Base-by-base conservation (phyloP, 108 stramenopile genomes). In the Parmales sp. region DNA sequence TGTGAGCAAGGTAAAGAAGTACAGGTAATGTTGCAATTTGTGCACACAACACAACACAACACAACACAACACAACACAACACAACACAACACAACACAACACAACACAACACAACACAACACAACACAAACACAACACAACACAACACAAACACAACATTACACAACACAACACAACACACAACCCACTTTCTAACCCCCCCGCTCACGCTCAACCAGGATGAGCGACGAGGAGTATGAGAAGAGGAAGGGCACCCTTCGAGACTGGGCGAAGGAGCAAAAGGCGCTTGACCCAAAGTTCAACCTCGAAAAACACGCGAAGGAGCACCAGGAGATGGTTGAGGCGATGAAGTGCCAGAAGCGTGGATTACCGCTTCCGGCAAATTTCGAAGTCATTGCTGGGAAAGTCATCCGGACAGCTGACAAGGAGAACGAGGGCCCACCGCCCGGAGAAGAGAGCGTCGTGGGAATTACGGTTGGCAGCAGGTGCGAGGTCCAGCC, bases 201-300 rank as follows among this genome's bases (percentile, higher is more conserved):
- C n/a, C n/a, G n/a, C n/a, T n/a, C n/a, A n/a, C n/a, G n/a, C n/a
- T n/a, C n/a, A n/a, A n/a, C n/a, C n/a, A n/a, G 66, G 49, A 93
- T 98, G 90, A 72, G 76, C 25, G 98, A 98, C 8, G 95, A 95
- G 87, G 86, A 91, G 49, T 98, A 98, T 78, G 86, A 96, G 64
- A 79, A 80, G 48, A 88, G 94, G 1, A 78, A 85, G 73, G 90
- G 90, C 23, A 97, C 98, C 22, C 64, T 97, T 50, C 82, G 93
- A 37, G 89, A 90, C 64, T 98, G 90, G 90, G 88, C 75, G 26
- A 78, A 83, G 67, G 69, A 90, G 34, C 88, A 95, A 81, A 82
- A 85, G 72, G 78, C 80, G 37, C 76, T 79, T n/a, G 89, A 98
- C 78, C 70, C 87, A 0, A 81, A 76, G 20, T 98, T 93, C 82